Evolutionary conservation across 108 stramenopile species (phyloP).

Genomic region (Seminavis robusta): DNA sequence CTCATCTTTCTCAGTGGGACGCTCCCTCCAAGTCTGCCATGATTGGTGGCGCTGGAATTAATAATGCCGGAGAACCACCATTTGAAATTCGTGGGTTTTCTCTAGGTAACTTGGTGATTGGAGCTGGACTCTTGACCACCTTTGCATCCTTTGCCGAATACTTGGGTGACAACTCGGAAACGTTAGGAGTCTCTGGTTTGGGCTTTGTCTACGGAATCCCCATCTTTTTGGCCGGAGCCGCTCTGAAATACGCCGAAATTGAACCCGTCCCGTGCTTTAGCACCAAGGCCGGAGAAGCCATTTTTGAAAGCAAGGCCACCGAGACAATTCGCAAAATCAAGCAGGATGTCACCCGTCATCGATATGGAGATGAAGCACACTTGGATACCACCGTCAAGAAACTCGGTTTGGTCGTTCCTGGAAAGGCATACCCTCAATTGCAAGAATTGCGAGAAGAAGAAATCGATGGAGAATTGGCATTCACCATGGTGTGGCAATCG

Average conservation of each 20-base stretch:
- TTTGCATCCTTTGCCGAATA: conserved; percentile 86
- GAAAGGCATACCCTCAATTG: conserved; percentile 92
- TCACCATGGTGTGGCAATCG: conserved; percentile 94
- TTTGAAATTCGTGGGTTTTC: conserved; percentile 98
- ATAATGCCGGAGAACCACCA: conserved; percentile 94
- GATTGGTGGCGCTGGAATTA: conserved; percentile 93
- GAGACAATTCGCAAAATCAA: conserved; percentile 89
- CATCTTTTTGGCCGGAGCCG: conserved; percentile 88
- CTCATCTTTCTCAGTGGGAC: conserved; percentile 43
- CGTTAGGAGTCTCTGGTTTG: conserved; percentile 81
- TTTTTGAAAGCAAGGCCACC: conserved; percentile 87
- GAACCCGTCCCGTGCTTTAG: conserved; percentile 84
- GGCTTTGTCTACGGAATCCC: conserved; percentile 98
- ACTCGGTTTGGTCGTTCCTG: conserved; percentile 91
- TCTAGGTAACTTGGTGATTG: conserved; percentile 87
- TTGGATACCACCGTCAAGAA: conserved; percentile 96
- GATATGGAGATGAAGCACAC: conserved; percentile 98
- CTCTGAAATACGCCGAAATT: conserved; percentile 96
- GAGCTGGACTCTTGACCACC: conserved; percentile 76
- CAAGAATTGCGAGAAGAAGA: conserved; percentile 75
- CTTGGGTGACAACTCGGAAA: conserved; percentile 79
- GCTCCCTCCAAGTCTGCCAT: conserved; percentile 77
- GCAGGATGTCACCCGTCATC: conserved; percentile 96
- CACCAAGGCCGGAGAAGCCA: conserved; percentile 40
- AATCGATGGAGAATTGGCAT: conserved; percentile 73